Conservation (phyloP, 2,329 filamentous ascomycete species). For the Aspergillus hiratsukae region DNA sequence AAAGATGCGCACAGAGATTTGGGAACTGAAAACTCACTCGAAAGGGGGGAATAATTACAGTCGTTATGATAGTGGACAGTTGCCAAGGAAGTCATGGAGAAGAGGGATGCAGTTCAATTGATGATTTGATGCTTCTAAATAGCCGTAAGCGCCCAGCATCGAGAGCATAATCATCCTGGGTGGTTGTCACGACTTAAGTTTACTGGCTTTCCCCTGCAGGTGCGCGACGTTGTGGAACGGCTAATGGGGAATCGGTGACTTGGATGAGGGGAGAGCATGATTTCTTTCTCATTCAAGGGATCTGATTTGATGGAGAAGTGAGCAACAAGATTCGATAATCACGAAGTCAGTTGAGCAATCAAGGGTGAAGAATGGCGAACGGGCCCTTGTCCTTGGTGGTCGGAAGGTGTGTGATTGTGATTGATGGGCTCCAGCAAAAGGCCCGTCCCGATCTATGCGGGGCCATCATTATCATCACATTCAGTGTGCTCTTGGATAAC, state of each 20-base stretch:
- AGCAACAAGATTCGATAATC: neutral
- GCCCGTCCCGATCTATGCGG: slow-evolving; percentile 5
- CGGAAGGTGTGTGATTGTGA: neutral
- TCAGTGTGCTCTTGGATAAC: neutral
- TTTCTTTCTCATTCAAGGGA: neutral
- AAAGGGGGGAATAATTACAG: neutral
- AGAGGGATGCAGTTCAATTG: neutral
- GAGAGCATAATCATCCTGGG: neutral
- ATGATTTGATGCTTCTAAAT: neutral
- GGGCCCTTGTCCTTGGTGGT: neutral
- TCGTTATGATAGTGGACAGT: neutral
- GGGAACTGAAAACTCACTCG: neutral
- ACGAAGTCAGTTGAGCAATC: neutral
- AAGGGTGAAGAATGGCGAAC: neutral
- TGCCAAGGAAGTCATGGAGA: neutral
- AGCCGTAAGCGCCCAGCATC: neutral
- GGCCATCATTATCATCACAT: neutral
- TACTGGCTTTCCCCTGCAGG: neutral
- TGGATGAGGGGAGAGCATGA: too few relatives aligned
- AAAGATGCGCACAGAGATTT: neutral
- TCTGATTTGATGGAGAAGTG: neutral
- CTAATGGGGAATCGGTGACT: neutral
- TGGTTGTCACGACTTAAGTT: too few relatives aligned
- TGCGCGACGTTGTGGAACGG: neutral
- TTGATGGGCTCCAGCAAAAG: slow-evolving; percentile 1